These are phyloP conservation scores for Serendipita sp. DNA, from an alignment of 768 basidiomycete genomes.

Conservation along the genomic window DNA sequence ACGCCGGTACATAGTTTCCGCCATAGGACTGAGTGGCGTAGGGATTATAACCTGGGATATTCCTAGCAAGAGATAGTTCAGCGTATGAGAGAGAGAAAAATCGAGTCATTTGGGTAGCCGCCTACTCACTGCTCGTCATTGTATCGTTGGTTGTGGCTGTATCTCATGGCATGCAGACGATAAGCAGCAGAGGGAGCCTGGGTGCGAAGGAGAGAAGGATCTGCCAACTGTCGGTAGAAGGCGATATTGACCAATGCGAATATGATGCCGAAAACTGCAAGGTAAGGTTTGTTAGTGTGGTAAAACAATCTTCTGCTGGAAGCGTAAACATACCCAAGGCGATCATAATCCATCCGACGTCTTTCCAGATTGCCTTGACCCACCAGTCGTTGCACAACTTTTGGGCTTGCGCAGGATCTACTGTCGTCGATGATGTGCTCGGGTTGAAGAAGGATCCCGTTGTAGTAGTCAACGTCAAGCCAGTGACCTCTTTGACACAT, in stretches of 20 bases:
- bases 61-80: not conserved
- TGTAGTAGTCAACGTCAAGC: constrained; percentile 23
- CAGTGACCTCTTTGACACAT: constrained; percentile 31
- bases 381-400: constrained; percentile 40
- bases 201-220: constrained; percentile 32
- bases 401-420: constrained; percentile 9
- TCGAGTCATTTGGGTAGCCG: too few relatives aligned
- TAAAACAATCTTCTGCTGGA: not conserved
- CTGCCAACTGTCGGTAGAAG: constrained; percentile 60
- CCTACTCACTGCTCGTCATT: not conserved
- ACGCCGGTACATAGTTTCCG: not conserved
- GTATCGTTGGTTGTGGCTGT: not conserved
- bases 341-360: constrained; percentile 48
- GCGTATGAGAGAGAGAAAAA: not conserved
- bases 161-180: not conserved
- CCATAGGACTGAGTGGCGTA: not conserved
- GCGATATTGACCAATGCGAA: constrained; percentile 53
- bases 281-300: not conserved
- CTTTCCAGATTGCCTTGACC: constrained; percentile 48
- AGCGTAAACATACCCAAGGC: constrained; percentile 34
- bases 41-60: constrained; percentile 4
- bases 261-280: constrained; percentile 37
- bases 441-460: constrained; percentile 31
- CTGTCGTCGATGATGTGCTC: constrained; percentile 17
- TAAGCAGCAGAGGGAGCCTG: constrained; percentile 12